Conservation (phyloP, 768 basidiomycete species). For the Kwoniella newhampshirensis region DNA sequence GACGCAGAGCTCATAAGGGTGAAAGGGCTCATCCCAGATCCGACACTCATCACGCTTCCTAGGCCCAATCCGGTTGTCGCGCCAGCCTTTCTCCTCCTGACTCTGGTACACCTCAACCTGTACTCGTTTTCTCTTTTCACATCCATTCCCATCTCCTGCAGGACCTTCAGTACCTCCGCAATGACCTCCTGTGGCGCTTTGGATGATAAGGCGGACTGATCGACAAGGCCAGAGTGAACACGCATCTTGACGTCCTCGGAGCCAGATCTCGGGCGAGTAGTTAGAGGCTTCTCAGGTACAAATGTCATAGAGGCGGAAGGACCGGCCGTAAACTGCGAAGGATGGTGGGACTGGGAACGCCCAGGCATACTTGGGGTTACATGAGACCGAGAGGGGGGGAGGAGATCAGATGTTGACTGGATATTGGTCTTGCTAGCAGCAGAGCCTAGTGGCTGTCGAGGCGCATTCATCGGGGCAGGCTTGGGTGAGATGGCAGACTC, state of each 20-base stretch:
- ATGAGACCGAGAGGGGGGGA: conserved; percentile 23
- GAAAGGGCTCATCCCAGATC: conserved; percentile 60
- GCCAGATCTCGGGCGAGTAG: conserved; percentile 7
- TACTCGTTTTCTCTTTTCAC: conserved; percentile 84
- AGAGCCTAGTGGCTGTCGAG: conserved; percentile 17
- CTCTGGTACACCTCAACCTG: conserved; percentile 80
- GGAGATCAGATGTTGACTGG: conserved; percentile 23
- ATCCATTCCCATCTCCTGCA: conserved; percentile 87
- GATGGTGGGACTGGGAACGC: conserved; percentile 34
- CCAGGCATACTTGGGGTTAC: conserved; percentile 16
- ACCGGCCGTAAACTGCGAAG: conserved; percentile 9
- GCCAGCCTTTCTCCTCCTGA: conserved; percentile 64
- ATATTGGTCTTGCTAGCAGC: conserved; percentile 32
- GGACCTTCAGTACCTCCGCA: conserved; percentile 72
- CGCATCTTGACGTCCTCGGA: conserved; percentile 61
- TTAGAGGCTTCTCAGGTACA: conserved; percentile 10
- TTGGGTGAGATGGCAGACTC: conserved; percentile 19
- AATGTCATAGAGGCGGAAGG: conserved; percentile 4
- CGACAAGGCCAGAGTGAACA: conserved; percentile 88
- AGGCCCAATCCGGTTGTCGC: conserved; percentile 57
- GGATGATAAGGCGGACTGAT: conserved; percentile 83
- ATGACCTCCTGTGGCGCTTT: conserved; percentile 82
- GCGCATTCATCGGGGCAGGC: background rate
- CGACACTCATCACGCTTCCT: conserved; percentile 54
- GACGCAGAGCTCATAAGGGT: conserved; percentile 78